Conservation (phyloP, 768 basidiomycete genomes). For the Podaxis sp. region DNA sequence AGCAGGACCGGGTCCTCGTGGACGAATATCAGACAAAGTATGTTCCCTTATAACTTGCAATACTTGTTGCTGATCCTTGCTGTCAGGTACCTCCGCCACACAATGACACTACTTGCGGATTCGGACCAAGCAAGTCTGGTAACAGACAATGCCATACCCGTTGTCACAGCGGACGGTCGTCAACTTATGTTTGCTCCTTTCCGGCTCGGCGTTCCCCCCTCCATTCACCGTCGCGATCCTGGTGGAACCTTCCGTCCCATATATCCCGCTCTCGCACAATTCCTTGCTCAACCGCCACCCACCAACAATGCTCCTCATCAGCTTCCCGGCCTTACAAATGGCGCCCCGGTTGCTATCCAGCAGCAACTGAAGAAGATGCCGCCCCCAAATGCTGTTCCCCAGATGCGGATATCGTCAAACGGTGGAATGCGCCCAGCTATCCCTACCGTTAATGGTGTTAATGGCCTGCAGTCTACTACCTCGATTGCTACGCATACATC, state of each 20-base stretch:
- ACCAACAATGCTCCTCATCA: slow-evolving; percentile 14
- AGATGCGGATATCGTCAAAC: slow-evolving; percentile 62
- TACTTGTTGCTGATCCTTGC: slow-evolving; percentile 12
- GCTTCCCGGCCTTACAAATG: slow-evolving; percentile 30
- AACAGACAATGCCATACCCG: slow-evolving; percentile 49
- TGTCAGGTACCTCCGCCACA: slow-evolving; percentile 50
- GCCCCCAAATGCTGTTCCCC: slow-evolving; percentile 50
- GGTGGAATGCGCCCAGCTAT: slow-evolving; percentile 50
- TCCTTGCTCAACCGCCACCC: slow-evolving; percentile 15
- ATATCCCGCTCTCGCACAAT: slow-evolving; percentile 20
- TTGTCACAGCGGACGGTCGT: slow-evolving; percentile 48
- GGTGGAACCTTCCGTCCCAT: slow-evolving; percentile 28
- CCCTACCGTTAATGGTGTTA: slow-evolving; percentile 34
- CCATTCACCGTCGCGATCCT: slow-evolving; percentile 33
- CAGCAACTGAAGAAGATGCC: slow-evolving; percentile 65
- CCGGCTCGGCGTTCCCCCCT: slow-evolving; percentile 39
- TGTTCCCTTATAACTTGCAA: slow-evolving; percentile 14
- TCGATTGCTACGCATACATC: slow-evolving; percentile 27
- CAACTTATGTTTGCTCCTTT: slow-evolving; percentile 52
- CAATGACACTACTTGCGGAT: slow-evolving; percentile 58
- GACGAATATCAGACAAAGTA: slow-evolving; percentile 69
- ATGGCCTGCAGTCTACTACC: slow-evolving; percentile 23
- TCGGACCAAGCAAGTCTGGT: slow-evolving; percentile 49
- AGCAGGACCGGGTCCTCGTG: slow-evolving; percentile 65
- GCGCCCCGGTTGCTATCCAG: slow-evolving; percentile 57